phyloP scores from a whole-genome alignment of 768 basidiomycete genomes.

The Lanmaoa pseudosensibilis region DNA sequence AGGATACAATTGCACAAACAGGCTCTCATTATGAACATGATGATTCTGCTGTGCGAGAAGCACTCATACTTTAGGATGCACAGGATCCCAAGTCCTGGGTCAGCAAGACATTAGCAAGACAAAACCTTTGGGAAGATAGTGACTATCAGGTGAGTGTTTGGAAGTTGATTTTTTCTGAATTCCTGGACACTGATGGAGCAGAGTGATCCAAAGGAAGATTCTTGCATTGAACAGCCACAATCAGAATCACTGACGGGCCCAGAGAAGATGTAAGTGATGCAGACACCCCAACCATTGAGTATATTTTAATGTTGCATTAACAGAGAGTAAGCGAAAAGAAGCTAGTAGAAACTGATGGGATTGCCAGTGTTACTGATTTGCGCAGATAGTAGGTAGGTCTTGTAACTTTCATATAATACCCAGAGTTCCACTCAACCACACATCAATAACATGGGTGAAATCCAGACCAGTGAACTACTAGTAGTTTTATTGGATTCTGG shows the following conservation, averaged over 20 bases:
- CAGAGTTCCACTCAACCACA: neutral
- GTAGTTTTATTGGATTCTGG: no score
- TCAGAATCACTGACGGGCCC: neutral
- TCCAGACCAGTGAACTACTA: no score
- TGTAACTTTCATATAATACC: no score
- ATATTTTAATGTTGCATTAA: neutral
- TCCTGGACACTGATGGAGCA: neutral
- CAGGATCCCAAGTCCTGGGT: neutral
- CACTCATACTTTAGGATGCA: neutral
- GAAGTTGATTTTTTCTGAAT: neutral
- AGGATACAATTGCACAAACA: no score
- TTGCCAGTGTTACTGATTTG: neutral
- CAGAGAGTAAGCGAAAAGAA: neutral
- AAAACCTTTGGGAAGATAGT: neutral
- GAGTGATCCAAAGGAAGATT: neutral
- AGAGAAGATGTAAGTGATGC: neutral
- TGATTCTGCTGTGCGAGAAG: neutral
- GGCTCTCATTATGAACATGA: neutral
- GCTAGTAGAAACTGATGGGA: neutral
- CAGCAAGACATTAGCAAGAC: neutral
- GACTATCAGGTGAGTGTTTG: neutral
- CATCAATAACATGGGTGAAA: neutral
- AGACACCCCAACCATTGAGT: neutral
- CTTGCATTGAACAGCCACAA: neutral
- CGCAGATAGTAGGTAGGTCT: no score